phyloP scores from a whole-genome alignment of 2,329 filamentous ascomycete species.

The Ascochyta pisi region DNA sequence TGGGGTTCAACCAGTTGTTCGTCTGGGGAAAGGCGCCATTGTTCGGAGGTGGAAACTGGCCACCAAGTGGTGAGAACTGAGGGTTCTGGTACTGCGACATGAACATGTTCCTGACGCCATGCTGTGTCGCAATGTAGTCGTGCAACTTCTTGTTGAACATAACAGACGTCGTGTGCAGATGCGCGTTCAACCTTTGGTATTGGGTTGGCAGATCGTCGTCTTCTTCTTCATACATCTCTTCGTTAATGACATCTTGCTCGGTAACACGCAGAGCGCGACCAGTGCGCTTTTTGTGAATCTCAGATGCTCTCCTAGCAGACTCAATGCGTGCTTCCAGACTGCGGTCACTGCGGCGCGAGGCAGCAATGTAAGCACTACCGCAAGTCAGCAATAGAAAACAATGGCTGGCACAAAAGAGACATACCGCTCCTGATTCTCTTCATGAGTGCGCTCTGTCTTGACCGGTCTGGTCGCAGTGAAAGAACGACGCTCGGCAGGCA shows the following conservation, averaged over 20 bases:
- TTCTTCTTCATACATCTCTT: constrained; percentile 97
- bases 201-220: constrained; percentile 78
- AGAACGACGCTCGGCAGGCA: constrained; percentile 51
- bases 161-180: constrained; percentile 65
- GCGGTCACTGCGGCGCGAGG: constrained; percentile 84
- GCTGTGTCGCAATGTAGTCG: constrained; percentile 63
- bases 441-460: constrained; percentile 77
- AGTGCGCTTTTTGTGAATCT: constrained; percentile 87
- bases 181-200: constrained; percentile 68
- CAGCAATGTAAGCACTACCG: constrained; percentile 84
- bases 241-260: constrained; percentile 84
- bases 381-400: constrained; percentile 20
- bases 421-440: constrained; percentile 78
- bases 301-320: constrained; percentile 86
- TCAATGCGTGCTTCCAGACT: constrained; percentile 87
- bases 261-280: constrained; percentile 82
- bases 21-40: constrained; percentile 23
- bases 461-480: constrained; percentile 49
- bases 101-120: constrained; percentile 60
- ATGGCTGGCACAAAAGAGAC: constrained; percentile 16
- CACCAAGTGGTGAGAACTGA: constrained; percentile 23
- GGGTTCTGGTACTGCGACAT: constrained; percentile 39
- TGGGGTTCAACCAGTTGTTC: constrained; percentile 39
- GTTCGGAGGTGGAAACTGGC: constrained; percentile 32
- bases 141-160: constrained; percentile 69